Percentiles rank a stretch among this genome's conserved stretches.
Evolutionary conservation across 2,329 filamentous ascomycete species (phyloP).

Genomic region (Clarireedia sp.): DNA sequence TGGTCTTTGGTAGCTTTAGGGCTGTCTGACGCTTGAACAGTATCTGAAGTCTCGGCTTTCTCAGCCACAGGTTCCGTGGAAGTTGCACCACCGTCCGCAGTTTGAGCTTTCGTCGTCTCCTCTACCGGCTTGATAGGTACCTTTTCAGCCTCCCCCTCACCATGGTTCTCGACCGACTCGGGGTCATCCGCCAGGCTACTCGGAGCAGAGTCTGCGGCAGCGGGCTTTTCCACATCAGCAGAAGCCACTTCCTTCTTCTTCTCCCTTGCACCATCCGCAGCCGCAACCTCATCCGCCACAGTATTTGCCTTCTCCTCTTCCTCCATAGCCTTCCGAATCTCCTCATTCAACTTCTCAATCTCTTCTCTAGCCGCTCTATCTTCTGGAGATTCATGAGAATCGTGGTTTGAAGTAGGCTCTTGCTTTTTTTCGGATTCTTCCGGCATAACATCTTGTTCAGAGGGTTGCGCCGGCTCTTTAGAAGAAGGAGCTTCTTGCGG

Average conservation of each 20-base stretch:
- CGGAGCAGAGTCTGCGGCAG: no score
- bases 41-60: no score
- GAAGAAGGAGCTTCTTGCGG: neutral
- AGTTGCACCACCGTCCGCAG: no score
- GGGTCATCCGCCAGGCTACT: no score
- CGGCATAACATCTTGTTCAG: neutral
- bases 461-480: neutral
- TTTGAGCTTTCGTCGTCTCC: no score
- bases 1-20: no score
- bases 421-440: neutral
- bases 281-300: neutral
- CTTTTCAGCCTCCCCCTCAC: no score
- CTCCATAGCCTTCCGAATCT: conserved; percentile 7
- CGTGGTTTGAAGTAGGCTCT: neutral
- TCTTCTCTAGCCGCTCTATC: conserved; percentile 4
- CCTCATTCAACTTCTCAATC: conserved; percentile 5
- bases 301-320: neutral
- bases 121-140: no score
- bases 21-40: no score
- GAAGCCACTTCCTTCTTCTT: neutral
- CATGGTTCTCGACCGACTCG: no score
- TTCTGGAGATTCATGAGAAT: neutral
- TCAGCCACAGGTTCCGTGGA: no score
- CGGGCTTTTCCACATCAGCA: neutral
- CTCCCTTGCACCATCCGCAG: neutral